Base-by-base conservation (phyloP, 345 rosid genomes). In the Euphorbia peplus region DNA sequence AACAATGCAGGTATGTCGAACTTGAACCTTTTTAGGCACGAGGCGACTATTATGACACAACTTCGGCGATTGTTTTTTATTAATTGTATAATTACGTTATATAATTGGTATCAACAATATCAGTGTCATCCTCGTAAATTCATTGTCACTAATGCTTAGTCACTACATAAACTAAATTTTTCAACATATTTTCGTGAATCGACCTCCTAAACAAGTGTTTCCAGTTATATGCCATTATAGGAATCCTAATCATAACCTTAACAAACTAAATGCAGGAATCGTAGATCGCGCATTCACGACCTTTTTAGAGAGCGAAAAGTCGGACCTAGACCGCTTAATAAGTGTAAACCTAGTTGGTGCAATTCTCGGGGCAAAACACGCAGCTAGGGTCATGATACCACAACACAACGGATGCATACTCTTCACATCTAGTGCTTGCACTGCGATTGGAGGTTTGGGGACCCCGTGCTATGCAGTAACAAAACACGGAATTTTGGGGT, bases 251-350 rank as follows among this genome's bases (percentile, higher is more conserved):
- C n/a, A n/a, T n/a, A n/a, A n/a, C n/a, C n/a, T n/a, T n/a, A n/a
- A n/a, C n/a, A n/a, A n/a, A n/a, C 4, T 32, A 32, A 80, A 82
- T 18, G 84, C 83, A 2, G 84, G 87, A 11, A 19, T 78, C 29
- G 0, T 18, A n/a, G 54, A 50, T 50, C 54, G 22, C 22, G 19
- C 13, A 8, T 53, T 53, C 29, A 8, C 29, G 10, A 53, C 4
- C 28, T 21, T 22, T 53, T 53, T 53, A 53, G 29, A 53, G 15
- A 53, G 15, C 4, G 24, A 25, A 12, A 53, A 53, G 12, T 53
- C 58, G 2, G 58, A 53, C 3, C 12, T 53, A 53, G 29, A 53
- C 11, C 29, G 58, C 0, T 8, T 53, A 53, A 53, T 53, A 53
- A 53, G 29, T 12, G 29, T 53, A 24, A 53, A 53, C 29, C 24